Evolutionary conservation across 768 basidiomycete species (phyloP).

Genomic region (Cyathus striatus): DNA sequence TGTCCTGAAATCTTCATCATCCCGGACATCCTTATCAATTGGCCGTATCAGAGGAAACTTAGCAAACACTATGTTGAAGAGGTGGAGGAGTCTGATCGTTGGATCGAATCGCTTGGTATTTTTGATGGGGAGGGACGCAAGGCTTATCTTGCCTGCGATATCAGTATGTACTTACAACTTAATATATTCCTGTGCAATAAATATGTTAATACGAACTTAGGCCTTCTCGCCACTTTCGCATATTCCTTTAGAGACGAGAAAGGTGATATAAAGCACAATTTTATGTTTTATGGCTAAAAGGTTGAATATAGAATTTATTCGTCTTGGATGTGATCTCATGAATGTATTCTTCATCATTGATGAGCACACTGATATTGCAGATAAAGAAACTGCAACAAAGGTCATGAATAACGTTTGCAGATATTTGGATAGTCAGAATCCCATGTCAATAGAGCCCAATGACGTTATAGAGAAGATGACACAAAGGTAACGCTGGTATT

Average conservation of each 20-base stretch:
- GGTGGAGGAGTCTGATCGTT: background rate
- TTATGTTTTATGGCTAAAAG: background rate
- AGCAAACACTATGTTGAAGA: background rate
- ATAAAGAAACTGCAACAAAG: background rate
- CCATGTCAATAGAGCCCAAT: background rate
- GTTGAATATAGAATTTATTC: constrained; percentile 10
- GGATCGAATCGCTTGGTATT: constrained; percentile 1
- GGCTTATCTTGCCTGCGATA: constrained; percentile 1
- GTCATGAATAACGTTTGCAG: background rate
- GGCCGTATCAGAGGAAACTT: background rate
- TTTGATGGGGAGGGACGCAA: background rate
- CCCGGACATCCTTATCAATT: background rate
- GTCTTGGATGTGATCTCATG: constrained; percentile 24
- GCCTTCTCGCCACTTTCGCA: background rate
- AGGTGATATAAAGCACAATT: background rate
- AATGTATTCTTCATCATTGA: constrained; percentile 24
- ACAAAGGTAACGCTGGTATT: background rate
- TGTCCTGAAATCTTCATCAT: no score
- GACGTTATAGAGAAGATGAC: background rate
- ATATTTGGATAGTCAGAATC: background rate
- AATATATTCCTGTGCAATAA: background rate
- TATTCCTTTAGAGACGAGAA: constrained; percentile 2
- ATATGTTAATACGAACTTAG: background rate
- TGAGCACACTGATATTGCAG: constrained; percentile 20
- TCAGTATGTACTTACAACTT: background rate